Evolutionary conservation across 768 basidiomycete genomes (phyloP), one percentile per base, ranked within the genome.

Genomic region (Amanita muscaria): DNA sequence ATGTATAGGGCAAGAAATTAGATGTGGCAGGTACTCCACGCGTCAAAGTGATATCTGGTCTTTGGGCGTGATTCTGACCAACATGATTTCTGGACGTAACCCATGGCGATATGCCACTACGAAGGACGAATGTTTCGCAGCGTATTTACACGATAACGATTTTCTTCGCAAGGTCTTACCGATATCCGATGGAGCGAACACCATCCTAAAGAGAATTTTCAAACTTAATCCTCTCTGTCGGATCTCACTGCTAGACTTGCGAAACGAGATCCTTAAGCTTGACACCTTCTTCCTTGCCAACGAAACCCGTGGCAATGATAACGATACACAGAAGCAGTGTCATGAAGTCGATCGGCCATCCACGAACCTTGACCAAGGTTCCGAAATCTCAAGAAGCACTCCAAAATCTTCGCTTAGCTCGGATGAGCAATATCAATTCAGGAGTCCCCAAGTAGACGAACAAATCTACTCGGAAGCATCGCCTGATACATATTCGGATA

Each of bases 21-120:
- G 69, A 58, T 62, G 64, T 46, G 54, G 71, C 57, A 54, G 60
- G 49, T 72, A 86, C 64, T 76, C 76, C 23, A 78, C 80, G 40
- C 65, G 69, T 9, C 66, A 74, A 44, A 82, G 74, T 69, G 83
- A 86, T 51, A 70, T 84, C 47, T 86, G 84, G 84, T 70, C 83
- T 6, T 60, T 86, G 18, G 84, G 83, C 15, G 73, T 94, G 49
- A 84, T 94, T 50, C 72, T 94, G 44, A 72, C 83, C 52, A 92
- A 89, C 61, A 76, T 94, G 65, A 77, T 85, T 37, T 80, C 80
- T 44, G 80, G 81, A 14, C 74, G 83, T 19, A 81, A 80, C 52
- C 85, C 86, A 9, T 92, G 89, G 90, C 68, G 73, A 42, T 72
- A 75, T 52, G 86, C 88, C 3, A 75, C 69, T 52, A 68, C 67